Base-by-base conservation (phyloP, 1,284 basidiomycete species). In the Leccinum insigne region DNA sequence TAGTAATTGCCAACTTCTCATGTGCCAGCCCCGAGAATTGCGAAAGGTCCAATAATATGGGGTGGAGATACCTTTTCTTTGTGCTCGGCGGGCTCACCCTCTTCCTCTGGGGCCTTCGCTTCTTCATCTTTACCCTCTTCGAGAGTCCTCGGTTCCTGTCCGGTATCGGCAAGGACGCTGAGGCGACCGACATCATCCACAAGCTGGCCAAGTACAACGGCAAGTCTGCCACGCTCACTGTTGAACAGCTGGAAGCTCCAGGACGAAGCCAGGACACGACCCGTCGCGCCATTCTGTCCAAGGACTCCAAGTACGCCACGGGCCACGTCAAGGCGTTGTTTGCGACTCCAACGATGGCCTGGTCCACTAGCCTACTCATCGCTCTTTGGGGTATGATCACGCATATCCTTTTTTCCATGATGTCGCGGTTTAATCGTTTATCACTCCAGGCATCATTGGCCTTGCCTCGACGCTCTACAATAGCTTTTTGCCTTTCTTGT, bases 121-220 rank as follows among this genome's bases (percentile, higher is more conserved):
- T 87, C 77, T 82, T 88, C 70, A 72, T 83, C 59, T 90, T 91
- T 77, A 79, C 75, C 16, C 82, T 90, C 65, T 77, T 84, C 62
- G 89, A 91, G 69, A 87, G 85, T 63, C 89, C 87, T 13, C 83
- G 86, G 59, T 88, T 81, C 78, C 82, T 93, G 18, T 79, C 90
- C 18, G 85, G 84, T 3, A 82, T 83, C 61, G 89, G 89, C 1
- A 79, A 79, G 57, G 89, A 92, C 66, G 82, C 79, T 3, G 85
- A 90, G 58, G 91, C 90, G 1, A 80, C 90, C 58, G 80, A 80
- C 1, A 82, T 90, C 60, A 73, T 92, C 8, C 82, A 85, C 63
- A 78, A 80, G 26, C 80, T 92, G 60, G 91, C 91, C 0, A 73
- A 71, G 26, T 88, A 83, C 80, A 92, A 92, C 70, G 82, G 85